Conservation (phyloP, 495 filamentous ascomycete genomes). For the Neurospora terricola region DNA sequence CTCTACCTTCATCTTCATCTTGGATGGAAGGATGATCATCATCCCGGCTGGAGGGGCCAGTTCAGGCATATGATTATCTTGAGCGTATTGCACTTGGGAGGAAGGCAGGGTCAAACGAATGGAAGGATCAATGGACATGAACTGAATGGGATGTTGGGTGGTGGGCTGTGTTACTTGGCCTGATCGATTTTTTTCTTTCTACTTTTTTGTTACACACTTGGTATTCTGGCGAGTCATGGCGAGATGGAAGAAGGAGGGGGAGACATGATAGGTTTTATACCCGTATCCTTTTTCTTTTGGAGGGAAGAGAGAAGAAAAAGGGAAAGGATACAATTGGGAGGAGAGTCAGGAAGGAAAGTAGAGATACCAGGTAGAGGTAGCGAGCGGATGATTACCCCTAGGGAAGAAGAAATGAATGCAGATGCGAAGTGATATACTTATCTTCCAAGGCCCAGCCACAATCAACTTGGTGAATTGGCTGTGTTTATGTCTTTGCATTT, state of each 20-base stretch:
- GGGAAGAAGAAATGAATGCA: not conserved
- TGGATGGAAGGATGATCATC: not conserved
- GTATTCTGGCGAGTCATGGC: not conserved
- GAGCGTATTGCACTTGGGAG: not conserved
- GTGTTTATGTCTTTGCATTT: not conserved
- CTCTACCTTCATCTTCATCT: not conserved
- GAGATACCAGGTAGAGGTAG: not conserved
- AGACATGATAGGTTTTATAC: not conserved
- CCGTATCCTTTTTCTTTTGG: not conserved
- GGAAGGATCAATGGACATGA: not conserved
- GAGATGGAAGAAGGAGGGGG: not conserved
- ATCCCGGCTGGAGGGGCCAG: not conserved
- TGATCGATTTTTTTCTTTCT: not conserved
- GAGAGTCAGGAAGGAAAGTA: not conserved
- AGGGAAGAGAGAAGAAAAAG: not conserved
- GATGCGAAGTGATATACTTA: not conserved
- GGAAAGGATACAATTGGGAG: not conserved
- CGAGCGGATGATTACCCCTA: not conserved
- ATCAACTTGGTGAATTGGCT: no score
- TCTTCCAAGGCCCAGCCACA: not conserved
- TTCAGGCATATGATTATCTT: not conserved
- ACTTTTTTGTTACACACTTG: not conserved
- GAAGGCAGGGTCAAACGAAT: not conserved
- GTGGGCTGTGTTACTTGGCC: not conserved
- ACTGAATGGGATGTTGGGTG: not conserved